A percentile compares a stretch with the other conserved stretches of the same genome.
Conservation (phyloP, 106 monocot genomes). For the Phalaenopsis aphrodite region DNA sequence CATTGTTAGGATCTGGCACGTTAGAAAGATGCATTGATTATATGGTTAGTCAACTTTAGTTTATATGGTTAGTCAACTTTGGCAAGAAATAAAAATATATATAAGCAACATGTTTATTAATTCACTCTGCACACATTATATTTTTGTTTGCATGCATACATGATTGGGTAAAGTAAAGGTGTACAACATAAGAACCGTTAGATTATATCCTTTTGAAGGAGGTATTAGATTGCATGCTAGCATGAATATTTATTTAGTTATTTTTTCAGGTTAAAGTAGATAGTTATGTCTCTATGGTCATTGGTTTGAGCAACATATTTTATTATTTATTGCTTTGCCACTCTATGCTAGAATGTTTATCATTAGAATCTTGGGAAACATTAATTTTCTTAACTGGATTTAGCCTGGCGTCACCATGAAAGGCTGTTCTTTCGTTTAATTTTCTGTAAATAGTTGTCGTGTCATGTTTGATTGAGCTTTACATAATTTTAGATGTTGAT, state of each 20-base stretch:
- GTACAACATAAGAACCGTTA: background rate
- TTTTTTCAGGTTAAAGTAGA: background rate
- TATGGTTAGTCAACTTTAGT: too few relatives aligned
- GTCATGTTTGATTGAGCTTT: slow-evolving; percentile 1
- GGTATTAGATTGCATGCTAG: background rate
- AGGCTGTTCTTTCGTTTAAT: background rate
- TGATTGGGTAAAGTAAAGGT: background rate
- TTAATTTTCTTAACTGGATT: background rate
- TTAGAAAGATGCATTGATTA: too few relatives aligned
- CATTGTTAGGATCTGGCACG: too few relatives aligned
- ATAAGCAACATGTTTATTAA: too few relatives aligned
- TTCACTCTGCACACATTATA: too few relatives aligned
- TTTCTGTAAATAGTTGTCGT: background rate
- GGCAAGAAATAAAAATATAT: too few relatives aligned
- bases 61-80: too few relatives aligned
- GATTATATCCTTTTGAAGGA: background rate
- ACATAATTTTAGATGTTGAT: background rate
- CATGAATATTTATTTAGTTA: background rate
- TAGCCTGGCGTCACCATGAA: background rate
- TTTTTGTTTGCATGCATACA: background rate
- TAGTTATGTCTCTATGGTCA: too few relatives aligned
- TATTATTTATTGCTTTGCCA: background rate
- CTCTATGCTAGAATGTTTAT: background rate
- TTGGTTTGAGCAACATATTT: too few relatives aligned
- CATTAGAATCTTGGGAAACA: background rate